Evolutionary conservation across 2,329 filamentous ascomycete genomes (phyloP), one percentile per base, ranked within the genome.

Genomic region (Cladobotryum mycophilum): DNA sequence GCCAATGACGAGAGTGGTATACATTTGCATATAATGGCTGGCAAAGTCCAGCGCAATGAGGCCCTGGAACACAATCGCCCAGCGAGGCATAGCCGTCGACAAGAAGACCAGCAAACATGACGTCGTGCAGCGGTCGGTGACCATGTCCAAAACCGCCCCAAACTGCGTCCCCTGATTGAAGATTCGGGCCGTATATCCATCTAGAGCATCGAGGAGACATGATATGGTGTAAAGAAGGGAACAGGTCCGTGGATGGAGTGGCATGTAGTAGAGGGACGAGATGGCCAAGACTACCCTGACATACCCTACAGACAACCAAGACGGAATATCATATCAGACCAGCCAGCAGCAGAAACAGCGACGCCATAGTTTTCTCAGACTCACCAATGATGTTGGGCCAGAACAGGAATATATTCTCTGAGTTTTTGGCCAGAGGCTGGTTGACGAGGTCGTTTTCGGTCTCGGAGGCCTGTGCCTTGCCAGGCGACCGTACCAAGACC

Each of bases 21-120:
- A 97, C 92, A 97, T 97, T 72, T 97, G 92, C 76, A 96, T 90
- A 67, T 96, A 97, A 70, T 97, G 92, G 66, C 89, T 95, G 22
- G 92, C 88, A 57, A 97, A 78, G 69, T 97, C 93, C 61, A 97
- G 73, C 48, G 86, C 86, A 69, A 97, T 96, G 62, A 97, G 73
- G 35, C 85, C 82, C 73, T 97, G 93, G 79, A 97, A 97, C 51
- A 96, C 65, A 60, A 97, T 89, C 57, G 88, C 84, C 85, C 89
- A 96, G 49, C 90, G 82, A 6, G 92, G 92, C 73, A 95, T 96
- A n/a, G 92, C 92, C 13, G 89, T 92, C 42, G 89, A 89, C 53
- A 97, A 74, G 74, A 96, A 97, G 41, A 96, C 90, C 42, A 97
- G 81, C 60, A 97, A 73, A 68, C 92, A 97, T 2, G 91, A 84